Conservation (phyloP, 1,284 basidiomycete species). For the Trametes versicolor region DNA sequence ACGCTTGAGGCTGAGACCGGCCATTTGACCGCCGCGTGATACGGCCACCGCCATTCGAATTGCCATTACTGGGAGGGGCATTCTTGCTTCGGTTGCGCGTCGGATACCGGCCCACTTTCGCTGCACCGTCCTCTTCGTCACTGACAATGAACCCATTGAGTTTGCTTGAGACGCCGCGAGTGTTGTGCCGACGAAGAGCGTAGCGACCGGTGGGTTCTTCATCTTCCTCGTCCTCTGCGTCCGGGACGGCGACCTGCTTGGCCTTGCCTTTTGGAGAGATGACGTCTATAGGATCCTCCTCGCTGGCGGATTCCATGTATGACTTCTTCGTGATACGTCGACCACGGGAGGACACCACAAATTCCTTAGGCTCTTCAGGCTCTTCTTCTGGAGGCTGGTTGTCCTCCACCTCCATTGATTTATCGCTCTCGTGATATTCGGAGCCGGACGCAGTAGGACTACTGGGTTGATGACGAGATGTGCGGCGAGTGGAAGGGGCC, state of each 20-base stretch:
- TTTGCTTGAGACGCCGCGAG: slow-evolving; percentile 24
- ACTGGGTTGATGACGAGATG: slow-evolving; percentile 33
- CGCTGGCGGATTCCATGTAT: slow-evolving; percentile 64
- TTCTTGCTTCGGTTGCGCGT: slow-evolving; percentile 52
- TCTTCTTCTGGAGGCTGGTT: slow-evolving; percentile 40
- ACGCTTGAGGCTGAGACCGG: slow-evolving; percentile 33
- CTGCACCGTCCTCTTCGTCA: slow-evolving; percentile 59
- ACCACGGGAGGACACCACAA: slow-evolving; percentile 52
- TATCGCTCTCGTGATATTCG: slow-evolving; percentile 71
- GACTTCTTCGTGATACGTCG: slow-evolving; percentile 54
- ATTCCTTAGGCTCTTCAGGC: slow-evolving; percentile 36
- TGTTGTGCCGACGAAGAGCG: slow-evolving; percentile 31
- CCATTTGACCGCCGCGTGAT: slow-evolving; percentile 41
- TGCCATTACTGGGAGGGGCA: slow-evolving; percentile 35
- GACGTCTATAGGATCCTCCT: slow-evolving; percentile 47
- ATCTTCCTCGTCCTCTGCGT: slow-evolving; percentile 41
- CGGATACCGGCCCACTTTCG: slow-evolving; percentile 41
- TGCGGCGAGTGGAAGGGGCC: slow-evolving; percentile 42
- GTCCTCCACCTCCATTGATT: slow-evolving; percentile 50
- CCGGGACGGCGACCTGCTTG: slow-evolving; percentile 52
- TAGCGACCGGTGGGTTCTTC: slow-evolving; percentile 28
- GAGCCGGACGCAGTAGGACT: slow-evolving; percentile 62
- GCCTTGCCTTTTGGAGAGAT: slow-evolving; percentile 34
- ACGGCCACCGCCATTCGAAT: slow-evolving; percentile 34
- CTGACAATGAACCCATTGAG: slow-evolving; percentile 53